Evolutionary conservation across 2,329 filamentous ascomycete species (phyloP), one percentile per base, ranked within the genome.

Genomic region (Phyllosticta ampelicida): DNA sequence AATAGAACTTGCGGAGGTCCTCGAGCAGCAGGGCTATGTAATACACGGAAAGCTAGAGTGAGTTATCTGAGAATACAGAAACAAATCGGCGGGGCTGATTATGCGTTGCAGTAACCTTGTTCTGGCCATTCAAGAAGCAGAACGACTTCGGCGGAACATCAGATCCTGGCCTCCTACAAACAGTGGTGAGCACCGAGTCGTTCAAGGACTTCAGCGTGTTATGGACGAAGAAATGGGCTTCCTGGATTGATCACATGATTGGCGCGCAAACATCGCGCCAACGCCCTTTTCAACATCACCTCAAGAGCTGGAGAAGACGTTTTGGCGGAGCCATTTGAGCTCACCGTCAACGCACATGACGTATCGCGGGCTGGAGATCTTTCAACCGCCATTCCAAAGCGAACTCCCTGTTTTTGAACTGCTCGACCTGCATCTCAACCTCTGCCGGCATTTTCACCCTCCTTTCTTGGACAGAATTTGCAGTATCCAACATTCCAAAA

Each of bases 1-100:
- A 72, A 80, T 84, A 19, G 90, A 97, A 70, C 80, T 99, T 57
- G 92, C 92, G 0, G 78, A 84, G 54, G 85, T 89, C 63, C 80
- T 97, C 59, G 82, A 86, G 29, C 75, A 78, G 21, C 82, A 89
- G 63, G 86, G 86, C 21, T 95, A 95, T 72, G 83, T 89, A 2
- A 78, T 91, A n/a, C 80, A 85, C 65, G 87, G 86, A 10, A 75
- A 78, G 56, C 74, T 89, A 49, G 77, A 80, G 86, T 90, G 78
- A 58, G 80, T 36, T 9, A 16, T 19, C 18, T 20, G 16, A 11
- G 4, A n/a, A 30, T 48, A 30, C 36, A 51, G 56, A 23, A 53
- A 36, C 13, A 28, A 11, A 5, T 9, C 19, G 4, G 13, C 21
- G 5, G 5, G 19, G 30, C 13, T 56, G 48, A 29, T 48, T 58